Conservation (phyloP, 163 green algal genomes). For the Coccomyxa subellipsoidea region DNA sequence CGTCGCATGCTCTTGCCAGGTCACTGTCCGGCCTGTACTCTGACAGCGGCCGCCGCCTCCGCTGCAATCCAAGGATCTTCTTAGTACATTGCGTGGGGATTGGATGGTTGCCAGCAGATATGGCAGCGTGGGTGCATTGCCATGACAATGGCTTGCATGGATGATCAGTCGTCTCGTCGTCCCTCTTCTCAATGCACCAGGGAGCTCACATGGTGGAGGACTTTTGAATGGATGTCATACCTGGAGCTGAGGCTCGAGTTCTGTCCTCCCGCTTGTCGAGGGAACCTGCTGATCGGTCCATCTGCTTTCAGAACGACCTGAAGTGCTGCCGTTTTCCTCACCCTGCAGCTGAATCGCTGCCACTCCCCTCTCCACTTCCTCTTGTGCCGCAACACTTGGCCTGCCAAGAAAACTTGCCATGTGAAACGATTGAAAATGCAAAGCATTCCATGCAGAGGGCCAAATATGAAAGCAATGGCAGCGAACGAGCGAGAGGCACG, state of each 20-base stretch:
- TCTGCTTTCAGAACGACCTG: neutral
- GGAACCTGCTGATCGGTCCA: neutral
- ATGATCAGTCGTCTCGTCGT: too few relatives aligned
- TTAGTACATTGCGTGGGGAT: too few relatives aligned
- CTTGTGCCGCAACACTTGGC: neutral
- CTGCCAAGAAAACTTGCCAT: too few relatives aligned
- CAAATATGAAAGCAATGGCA: neutral
- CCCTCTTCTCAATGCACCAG: too few relatives aligned
- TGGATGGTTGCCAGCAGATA: too few relatives aligned
- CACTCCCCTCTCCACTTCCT: neutral
- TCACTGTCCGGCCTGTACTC: constrained; percentile 58
- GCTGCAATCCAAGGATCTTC: constrained; percentile 5
- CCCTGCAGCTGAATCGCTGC: neutral
- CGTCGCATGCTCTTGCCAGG: constrained; percentile 43
- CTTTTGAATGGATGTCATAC: too few relatives aligned
- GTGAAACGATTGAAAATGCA: too few relatives aligned
- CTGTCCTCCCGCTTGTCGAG: neutral
- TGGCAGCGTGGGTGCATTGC: too few relatives aligned
- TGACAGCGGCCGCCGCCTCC: constrained; percentile 20
- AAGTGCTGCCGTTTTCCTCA: neutral
- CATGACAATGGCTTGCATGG: too few relatives aligned
- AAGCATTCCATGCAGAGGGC: too few relatives aligned
- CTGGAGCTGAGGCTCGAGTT: neutral
- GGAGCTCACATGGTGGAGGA: too few relatives aligned
- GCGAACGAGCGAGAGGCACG: neutral